Conservation (phyloP, 768 basidiomycete species). For the Pholiota molesta region DNA sequence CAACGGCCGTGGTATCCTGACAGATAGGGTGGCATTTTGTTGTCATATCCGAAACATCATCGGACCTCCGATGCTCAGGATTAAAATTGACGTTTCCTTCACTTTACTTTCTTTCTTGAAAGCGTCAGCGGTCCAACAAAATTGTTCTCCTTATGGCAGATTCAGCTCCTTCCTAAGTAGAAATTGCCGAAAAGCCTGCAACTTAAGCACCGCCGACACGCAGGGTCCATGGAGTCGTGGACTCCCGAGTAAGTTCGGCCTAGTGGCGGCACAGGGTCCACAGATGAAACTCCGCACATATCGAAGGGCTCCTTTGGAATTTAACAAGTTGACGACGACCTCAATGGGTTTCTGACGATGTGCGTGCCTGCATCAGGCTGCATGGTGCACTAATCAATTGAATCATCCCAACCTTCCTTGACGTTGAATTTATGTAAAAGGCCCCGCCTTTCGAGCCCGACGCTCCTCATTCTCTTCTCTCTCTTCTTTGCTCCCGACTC, state of each 20-base stretch:
- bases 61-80: no score
- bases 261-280: not conserved
- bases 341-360: not conserved
- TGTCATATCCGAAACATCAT: no score
- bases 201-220: no score
- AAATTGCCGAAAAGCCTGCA: no score
- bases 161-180: no score
- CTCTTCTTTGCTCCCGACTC: no score
- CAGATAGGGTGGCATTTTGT: not conserved
- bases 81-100: no score
- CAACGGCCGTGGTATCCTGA: not conserved
- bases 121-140: no score
- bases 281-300: not conserved
- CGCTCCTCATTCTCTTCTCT: not conserved
- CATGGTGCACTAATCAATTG: not conserved
- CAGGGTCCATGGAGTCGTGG: not conserved
- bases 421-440: not conserved
- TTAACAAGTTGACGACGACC: not conserved
- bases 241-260: not conserved
- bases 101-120: no score
- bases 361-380: not conserved
- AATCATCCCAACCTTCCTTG: not conserved
- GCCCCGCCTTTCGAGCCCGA: not conserved
- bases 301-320: not conserved
- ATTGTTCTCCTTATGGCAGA: no score